Base-by-base conservation (phyloP, 371 early-diverging fungal species). In the Mucor circinelloides region DNA sequence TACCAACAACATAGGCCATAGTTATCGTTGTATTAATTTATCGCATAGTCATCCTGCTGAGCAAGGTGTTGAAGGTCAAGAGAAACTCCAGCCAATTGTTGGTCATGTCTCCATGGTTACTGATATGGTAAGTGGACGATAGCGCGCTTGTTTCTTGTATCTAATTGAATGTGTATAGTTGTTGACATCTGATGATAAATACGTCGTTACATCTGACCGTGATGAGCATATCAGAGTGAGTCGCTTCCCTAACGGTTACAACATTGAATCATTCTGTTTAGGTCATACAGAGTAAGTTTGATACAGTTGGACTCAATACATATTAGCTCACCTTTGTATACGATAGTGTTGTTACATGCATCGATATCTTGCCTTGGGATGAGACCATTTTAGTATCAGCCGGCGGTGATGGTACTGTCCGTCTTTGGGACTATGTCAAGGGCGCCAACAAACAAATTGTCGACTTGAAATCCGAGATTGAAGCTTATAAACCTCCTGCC, bases 31-130 rank as follows among this genome's bases (percentile, higher is more conserved):
- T 61, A 25, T 44, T 54, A 31, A 19, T 13, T 3, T 42, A 69
- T 44, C 55, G 30, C 63, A 54, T 70, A 84, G 79, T 58, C 83
- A 76, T 67, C 72, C 77, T n/a, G 40, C 61, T 6, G 73, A 78
- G 27, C 65, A 68, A 13, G 54, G 60, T 50, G 61, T 70, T 17
- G 78, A 83, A 7, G 76, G 66, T 10, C 74, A 82, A n/a, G 69
- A 69, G 30, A 79, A 86, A 48, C 72, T 85, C 15, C 75, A 84
- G 38, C 87, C 95, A 25, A 75, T 97, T 32, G 78, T 96, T 8
- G 99, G 99, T 25, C 98, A 97, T 72, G 97, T 98, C 4, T 97
- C 97, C 3, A 93, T 97, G 84, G 77, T 95, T 1, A 95, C 95
- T 5, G 95, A 93, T 68, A 84, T 97, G 83, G 92, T 90, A 79